Evolutionary conservation across 495 filamentous ascomycete species (phyloP), one percentile per base, ranked within the genome.

Genomic region (Annulohypoxylon stygium): DNA sequence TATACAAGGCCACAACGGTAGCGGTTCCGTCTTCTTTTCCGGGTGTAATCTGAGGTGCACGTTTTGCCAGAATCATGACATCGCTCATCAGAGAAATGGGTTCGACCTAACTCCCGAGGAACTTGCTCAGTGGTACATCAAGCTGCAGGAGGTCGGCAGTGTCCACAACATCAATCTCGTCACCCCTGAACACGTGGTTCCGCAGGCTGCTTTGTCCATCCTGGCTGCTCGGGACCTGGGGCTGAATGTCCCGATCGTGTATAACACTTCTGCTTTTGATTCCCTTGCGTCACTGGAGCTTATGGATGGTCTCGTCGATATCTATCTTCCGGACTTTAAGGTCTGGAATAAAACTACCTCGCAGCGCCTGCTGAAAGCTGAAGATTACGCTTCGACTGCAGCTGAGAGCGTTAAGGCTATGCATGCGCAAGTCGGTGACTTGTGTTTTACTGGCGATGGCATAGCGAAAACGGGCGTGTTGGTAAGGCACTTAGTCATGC

Each of bases 41-140:
- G 76, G 77, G 11, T 94, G 91, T 75, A 93, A 92, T 78, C 77
- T 93, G 39, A 87, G 91, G 14, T 94, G 92, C 77, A 90, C 93
- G 0, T 94, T 94, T 75, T 95, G 92, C 78, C 92, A 94, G 78
- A 94, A 94, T 81, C 87, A 93, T 79, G 92, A 93, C 53, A 94
- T 94, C 41, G 86, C 91, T 1, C 92, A 95, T 69, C 86, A 90
- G 74, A 83, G 88, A 7, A 92, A 91, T 55, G 92, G 92, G 3
- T 88, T 90, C 71, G 90, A 93, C 70, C 79, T 93, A n/a, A 92
- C 90, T 0, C 92, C 93, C 11, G 90, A 91, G 75, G 87, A 93
- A 76, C 85, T 95, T 2, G 93, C 86, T 3, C 87, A 90, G 25
- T 93, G 92, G 92, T 93, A 89, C 76, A 65, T 95, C 43, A 94